Conservation (phyloP, 805 yeast genomes). For the Isabelozyma gotoi region DNA sequence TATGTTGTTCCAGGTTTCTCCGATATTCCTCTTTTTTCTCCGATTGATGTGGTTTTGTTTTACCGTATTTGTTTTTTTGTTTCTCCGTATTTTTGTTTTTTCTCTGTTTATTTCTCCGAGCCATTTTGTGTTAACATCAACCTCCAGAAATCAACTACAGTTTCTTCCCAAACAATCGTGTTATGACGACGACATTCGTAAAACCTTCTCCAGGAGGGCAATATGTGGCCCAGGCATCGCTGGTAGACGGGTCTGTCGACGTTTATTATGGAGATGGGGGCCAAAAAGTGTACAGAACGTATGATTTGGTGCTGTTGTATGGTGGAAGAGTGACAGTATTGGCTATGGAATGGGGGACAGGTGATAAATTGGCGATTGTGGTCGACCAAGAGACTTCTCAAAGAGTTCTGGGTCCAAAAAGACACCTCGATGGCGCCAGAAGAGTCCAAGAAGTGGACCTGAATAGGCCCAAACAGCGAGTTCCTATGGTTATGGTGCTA, state of each 20-base stretch:
- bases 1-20: no score
- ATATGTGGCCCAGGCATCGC: not conserved
- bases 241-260: conserved; percentile 4
- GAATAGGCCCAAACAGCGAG: no score
- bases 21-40: no score
- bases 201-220: not conserved
- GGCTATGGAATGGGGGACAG: conserved; percentile 22
- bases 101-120: not conserved
- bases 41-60: no score
- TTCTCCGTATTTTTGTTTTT: not conserved
- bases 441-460: no score
- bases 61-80: no score
- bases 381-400: no score
- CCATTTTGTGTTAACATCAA: not conserved
- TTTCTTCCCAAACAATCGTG: not conserved
- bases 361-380: no score
- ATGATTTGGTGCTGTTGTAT: conserved; percentile 3
- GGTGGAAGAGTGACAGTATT: conserved; percentile 1
- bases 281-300: conserved; percentile 5
- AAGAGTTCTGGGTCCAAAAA: no score
- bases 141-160: not conserved
- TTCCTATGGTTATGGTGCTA: no score
- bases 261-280: conserved; percentile 4
- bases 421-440: no score
- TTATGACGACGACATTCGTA: not conserved